Base-by-base conservation (phyloP, 2,329 filamentous ascomycete species). In the Neonectria neomacrospora region DNA sequence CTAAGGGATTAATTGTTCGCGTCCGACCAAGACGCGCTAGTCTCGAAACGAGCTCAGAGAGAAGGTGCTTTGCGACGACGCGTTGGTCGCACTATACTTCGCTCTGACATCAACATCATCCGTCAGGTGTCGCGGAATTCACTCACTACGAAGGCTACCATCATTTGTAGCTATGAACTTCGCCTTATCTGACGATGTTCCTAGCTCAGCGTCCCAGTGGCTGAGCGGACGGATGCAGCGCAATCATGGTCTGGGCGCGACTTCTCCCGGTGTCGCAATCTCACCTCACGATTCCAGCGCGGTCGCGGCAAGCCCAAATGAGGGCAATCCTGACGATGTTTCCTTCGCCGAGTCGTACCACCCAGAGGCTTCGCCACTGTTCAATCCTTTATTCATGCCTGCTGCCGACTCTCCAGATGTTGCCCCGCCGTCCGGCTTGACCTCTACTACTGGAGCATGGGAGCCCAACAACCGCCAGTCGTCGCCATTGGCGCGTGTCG, bases 281-380 rank as follows among this genome's bases (percentile, higher is more conserved):
- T 62, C 54, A 16, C 34, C 47, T 22, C 52, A 54, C 56, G 60
- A 54, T 30, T 62, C 68, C 8, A 62, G 63, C 41, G 48, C 42
- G 4, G 42, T 68, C 52, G 61, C 58, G 2, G 52, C 32, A 37
- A 47, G 37, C 23, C 28, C 59, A 32, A 58, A 68, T n/a, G 54
- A 57, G 1, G 28, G 45, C 14, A 63, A 64, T 3, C 14, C 34
- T 23, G 71, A 73, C 12, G 69, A 73, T 23, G 22, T 51, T 12
- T 70, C 69, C n/a, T 73, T 73, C 30, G 69, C 71, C n/a, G 71
- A 73, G 22, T 73, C 71, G 0, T 73, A 66, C 56, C 63, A 64
- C 10, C 70, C 67, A 26, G 71, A 73, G 37, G 50, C 61, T 1
- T 73, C 71, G 2, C 71, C 71, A 20, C 41, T 73, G 6, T 73